phyloP scores from a whole-genome alignment of 129 eudicot species.

The Sambucus nigra region DNA sequence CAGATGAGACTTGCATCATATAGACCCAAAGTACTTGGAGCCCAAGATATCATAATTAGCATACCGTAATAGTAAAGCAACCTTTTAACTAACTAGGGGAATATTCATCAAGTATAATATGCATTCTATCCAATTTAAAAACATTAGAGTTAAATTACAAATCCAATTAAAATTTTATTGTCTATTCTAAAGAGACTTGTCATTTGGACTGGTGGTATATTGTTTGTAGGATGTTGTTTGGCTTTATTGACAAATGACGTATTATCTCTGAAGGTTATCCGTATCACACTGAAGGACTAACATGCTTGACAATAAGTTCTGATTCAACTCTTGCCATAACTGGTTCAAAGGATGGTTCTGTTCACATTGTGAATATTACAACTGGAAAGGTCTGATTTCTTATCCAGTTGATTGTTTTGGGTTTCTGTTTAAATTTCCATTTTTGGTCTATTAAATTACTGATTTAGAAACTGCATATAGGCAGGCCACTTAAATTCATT shows the following conservation, averaged over 20 bases:
- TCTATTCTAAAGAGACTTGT: neutral
- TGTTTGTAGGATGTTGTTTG: neutral
- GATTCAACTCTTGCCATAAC: constrained; percentile 83
- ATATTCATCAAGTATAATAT: too few species aligned
- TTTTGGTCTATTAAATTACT: constrained; percentile 1
- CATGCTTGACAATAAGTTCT: constrained; percentile 69
- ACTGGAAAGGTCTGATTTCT: constrained; percentile 59
- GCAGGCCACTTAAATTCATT: neutral
- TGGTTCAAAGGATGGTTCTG: constrained; percentile 77
- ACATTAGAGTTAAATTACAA: too few species aligned
- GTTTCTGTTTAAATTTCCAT: neutral
- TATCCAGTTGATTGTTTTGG: neutral
- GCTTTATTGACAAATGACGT: constrained; percentile 4
- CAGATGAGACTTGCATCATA: too few species aligned
- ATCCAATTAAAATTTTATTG: neutral
- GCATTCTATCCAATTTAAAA: too few species aligned
- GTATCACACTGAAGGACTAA: constrained; percentile 72
- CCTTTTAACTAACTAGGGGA: too few species aligned
- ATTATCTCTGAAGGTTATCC: constrained; percentile 48
- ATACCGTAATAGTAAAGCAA: too few species aligned
- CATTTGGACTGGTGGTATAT: neutral
- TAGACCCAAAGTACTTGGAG: too few species aligned
- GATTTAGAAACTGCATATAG: neutral
- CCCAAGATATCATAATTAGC: too few species aligned
- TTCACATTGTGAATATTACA: constrained; percentile 55